phyloP scores from a whole-genome alignment of 129 eudicot species.

The Flaveria brownii region DNA sequence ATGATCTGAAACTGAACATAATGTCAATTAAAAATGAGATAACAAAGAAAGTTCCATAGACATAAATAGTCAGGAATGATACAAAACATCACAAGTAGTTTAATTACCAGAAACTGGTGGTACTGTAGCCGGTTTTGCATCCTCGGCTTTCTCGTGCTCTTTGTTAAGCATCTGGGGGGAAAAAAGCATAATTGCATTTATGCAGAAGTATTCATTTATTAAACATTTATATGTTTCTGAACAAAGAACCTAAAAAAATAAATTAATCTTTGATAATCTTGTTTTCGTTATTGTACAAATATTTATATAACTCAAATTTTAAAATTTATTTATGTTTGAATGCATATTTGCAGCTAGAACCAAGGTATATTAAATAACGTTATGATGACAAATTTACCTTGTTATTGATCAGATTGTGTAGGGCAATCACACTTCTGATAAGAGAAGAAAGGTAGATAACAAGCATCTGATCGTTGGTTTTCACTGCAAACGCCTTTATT shows the following conservation, averaged over 20 bases:
- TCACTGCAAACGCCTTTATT: constrained; percentile 92
- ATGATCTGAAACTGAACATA: constrained; percentile 9
- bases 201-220: neutral
- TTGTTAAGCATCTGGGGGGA: constrained; percentile 91
- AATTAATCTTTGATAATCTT: neutral
- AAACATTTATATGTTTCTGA: too few relatives aligned
- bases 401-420: constrained; percentile 94
- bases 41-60: constrained; percentile 3
- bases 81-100: constrained; percentile 24
- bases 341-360: neutral
- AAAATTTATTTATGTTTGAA: neutral
- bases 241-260: too few relatives aligned
- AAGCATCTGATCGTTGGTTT: constrained; percentile 98
- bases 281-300: neutral
- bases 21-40: constrained; percentile 12
- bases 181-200: neutral
- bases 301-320: neutral
- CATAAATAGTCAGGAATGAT: constrained; percentile 28
- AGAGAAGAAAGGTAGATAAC: constrained; percentile 92
- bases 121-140: constrained; percentile 73
- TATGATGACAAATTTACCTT: constrained; percentile 46
- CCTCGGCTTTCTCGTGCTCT: constrained; percentile 97
- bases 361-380: neutral
- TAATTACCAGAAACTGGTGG: constrained; percentile 78
- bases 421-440: constrained; percentile 94